A percentile compares a stretch with the other conserved stretches of the same genome.
phyloP scores from a whole-genome alignment of 139 green algal species.

The Chlamydomonas schloesseri region DNA sequence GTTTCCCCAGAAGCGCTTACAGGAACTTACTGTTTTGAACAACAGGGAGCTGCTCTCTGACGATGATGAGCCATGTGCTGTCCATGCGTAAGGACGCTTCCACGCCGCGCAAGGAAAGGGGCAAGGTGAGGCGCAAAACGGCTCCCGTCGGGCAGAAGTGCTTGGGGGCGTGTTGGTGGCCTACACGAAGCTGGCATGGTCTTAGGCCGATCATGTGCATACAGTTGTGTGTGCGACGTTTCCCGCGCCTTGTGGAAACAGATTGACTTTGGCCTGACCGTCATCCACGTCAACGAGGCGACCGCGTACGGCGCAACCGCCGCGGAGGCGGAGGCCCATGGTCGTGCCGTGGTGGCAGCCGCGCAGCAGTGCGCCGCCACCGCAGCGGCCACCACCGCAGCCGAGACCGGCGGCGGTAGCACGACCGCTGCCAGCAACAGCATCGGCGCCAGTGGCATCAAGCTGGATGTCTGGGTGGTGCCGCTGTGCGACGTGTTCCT shows the following conservation, averaged over 20 bases:
- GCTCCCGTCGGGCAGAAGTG: too few species aligned
- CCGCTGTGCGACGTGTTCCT: slow-evolving; percentile 61
- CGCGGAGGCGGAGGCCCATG: neutral
- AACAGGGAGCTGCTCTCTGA: too few species aligned
- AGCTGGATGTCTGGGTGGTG: slow-evolving; percentile 17
- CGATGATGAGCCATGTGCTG: slow-evolving; percentile 62
- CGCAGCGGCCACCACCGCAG: neutral
- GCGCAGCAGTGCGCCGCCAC: neutral
- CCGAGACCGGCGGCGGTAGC: too few species aligned
- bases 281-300: slow-evolving; percentile 68
- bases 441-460: too few species aligned
- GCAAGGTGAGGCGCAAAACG: slow-evolving; percentile 59
- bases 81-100: slow-evolving; percentile 57
- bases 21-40: too few species aligned
- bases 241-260: too few species aligned
- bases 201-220: too few species aligned
- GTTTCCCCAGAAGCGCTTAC: too few species aligned
- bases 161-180: too few species aligned
- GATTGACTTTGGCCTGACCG: slow-evolving; percentile 60
- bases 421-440: too few species aligned
- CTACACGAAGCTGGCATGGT: too few species aligned
- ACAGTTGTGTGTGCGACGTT: too few species aligned
- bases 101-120: slow-evolving; percentile 50
- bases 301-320: neutral
- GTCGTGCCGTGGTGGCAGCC: neutral